These are phyloP conservation scores for Choiromyces venosus DNA, from an alignment of 495 filamentous ascomycete genomes.

Conservation along the genomic window DNA sequence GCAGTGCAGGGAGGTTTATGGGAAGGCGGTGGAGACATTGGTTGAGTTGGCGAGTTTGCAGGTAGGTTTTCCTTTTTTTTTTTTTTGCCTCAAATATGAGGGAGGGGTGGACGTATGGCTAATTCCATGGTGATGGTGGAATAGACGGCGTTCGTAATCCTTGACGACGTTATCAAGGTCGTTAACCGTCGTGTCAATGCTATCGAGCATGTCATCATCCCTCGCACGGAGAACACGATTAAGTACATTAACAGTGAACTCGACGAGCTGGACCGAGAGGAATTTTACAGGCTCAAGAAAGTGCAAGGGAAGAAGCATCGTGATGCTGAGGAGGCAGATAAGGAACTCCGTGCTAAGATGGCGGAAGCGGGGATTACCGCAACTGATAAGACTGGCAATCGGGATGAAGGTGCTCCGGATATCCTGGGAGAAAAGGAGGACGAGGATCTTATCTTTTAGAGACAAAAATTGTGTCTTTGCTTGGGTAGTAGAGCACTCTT, in stretches of 20 bases:
- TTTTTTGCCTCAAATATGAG: neutral
- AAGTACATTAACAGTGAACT: slow-evolving; percentile 97
- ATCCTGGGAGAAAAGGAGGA: slow-evolving; percentile 81
- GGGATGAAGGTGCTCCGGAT: slow-evolving; percentile 52
- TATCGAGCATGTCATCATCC: slow-evolving; percentile 98
- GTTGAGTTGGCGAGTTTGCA: slow-evolving; percentile 94
- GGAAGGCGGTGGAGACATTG: slow-evolving; percentile 91
- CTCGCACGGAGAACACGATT: slow-evolving; percentile 96
- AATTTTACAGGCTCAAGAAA: slow-evolving; percentile 98
- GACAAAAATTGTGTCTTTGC: neutral
- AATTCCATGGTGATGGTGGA: neutral
- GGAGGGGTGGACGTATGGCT: neutral
- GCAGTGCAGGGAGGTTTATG: slow-evolving; percentile 90
- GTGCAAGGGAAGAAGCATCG: slow-evolving; percentile 74
- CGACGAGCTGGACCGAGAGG: slow-evolving; percentile 95
- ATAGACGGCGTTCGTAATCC: slow-evolving; percentile 90
- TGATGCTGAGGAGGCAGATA: slow-evolving; percentile 70
- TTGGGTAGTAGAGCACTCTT: neutral
- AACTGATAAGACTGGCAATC: neutral
- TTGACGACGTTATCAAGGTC: slow-evolving; percentile 99
- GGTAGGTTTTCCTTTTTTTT: slow-evolving; percentile 43
- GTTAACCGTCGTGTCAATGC: slow-evolving; percentile 98
- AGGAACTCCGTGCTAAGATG: slow-evolving; percentile 55
- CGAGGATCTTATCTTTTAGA: slow-evolving; percentile 89
- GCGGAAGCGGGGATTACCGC: slow-evolving; percentile 46